phyloP scores from a whole-genome alignment of 2,329 filamentous ascomycete genomes.

The Colletotrichum ledebouriae region DNA sequence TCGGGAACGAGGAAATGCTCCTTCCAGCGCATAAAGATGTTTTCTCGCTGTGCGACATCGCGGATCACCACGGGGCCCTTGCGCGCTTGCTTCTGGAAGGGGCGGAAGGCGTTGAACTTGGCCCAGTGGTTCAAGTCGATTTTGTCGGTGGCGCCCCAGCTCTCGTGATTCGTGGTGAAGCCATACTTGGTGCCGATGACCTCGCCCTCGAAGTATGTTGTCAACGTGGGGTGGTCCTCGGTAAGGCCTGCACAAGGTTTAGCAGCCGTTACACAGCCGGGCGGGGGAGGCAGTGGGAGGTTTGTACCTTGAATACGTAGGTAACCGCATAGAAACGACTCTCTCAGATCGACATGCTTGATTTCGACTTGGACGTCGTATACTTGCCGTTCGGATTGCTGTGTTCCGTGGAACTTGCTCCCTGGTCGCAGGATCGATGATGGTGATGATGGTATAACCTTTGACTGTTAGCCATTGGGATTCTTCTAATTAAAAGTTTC shows the following conservation, averaged over 20 bases:
- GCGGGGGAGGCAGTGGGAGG: slow-evolving; percentile 34
- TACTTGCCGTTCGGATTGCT: slow-evolving; percentile 91
- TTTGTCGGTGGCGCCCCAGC: slow-evolving; percentile 93
- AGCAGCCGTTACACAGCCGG: slow-evolving; percentile 27
- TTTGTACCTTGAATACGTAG: slow-evolving; percentile 89
- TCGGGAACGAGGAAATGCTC: slow-evolving; percentile 98
- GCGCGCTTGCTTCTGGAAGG: slow-evolving; percentile 72
- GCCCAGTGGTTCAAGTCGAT: slow-evolving; percentile 94
- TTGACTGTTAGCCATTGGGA: slow-evolving; percentile 26
- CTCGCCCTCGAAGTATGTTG: slow-evolving; percentile 98
- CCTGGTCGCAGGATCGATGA: slow-evolving; percentile 90
- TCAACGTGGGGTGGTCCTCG: slow-evolving; percentile 95
- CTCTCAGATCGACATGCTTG: slow-evolving; percentile 93
- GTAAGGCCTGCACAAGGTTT: slow-evolving; percentile 76
- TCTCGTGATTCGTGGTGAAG: slow-evolving; percentile 90
- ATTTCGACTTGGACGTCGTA: slow-evolving; percentile 98
- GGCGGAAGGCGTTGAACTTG: slow-evolving; percentile 88
- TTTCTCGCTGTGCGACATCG: slow-evolving; percentile 83
- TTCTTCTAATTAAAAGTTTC: too few species aligned
- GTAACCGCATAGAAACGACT: slow-evolving; percentile 96
- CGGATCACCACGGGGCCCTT: slow-evolving; percentile 70
- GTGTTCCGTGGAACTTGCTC: slow-evolving; percentile 89
- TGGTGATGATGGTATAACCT: slow-evolving; percentile 83
- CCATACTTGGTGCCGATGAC: slow-evolving; percentile 95
- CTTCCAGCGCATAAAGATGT: slow-evolving; percentile 99